phyloP scores from a whole-genome alignment of 352 stramenopile species.

The Globisporangium recalcitrans region DNA sequence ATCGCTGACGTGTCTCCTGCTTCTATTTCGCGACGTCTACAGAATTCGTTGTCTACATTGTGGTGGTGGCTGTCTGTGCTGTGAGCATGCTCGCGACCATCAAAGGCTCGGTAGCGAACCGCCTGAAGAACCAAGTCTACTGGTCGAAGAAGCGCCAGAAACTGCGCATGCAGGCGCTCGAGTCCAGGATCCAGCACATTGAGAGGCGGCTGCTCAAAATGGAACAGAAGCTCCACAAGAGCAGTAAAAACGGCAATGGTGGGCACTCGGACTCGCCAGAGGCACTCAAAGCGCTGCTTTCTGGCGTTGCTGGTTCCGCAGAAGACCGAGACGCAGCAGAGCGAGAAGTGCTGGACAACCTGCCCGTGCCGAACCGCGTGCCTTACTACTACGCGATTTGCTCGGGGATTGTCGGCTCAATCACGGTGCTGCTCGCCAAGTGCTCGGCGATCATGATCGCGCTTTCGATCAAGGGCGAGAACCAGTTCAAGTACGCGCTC shows the following conservation, averaged over 20 bases:
- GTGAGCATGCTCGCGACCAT: constrained; percentile 87
- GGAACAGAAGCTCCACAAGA: constrained; percentile 51
- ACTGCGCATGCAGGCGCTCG: constrained; percentile 72
- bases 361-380: constrained; percentile 32
- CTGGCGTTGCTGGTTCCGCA: background rate
- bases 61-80: constrained; percentile 58
- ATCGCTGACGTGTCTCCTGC: background rate
- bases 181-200: constrained; percentile 58
- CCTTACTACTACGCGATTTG: constrained; percentile 85
- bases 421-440: constrained; percentile 81
- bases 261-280: background rate
- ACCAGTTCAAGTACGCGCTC: constrained; percentile 82
- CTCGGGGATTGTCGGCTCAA: constrained; percentile 80
- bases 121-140: constrained; percentile 81
- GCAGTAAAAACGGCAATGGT: constrained; percentile 11
- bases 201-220: constrained; percentile 63
- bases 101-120: constrained; percentile 80
- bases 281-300: constrained; percentile 5
- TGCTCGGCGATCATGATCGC: constrained; percentile 84
- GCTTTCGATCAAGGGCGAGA: constrained; percentile 75
- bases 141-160: constrained; percentile 80
- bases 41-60: constrained; percentile 80
- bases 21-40: background rate
- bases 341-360: background rate
- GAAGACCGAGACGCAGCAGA: background rate